Conservation (phyloP, 352 stramenopile genomes). For the Pythium utonaiense region DNA sequence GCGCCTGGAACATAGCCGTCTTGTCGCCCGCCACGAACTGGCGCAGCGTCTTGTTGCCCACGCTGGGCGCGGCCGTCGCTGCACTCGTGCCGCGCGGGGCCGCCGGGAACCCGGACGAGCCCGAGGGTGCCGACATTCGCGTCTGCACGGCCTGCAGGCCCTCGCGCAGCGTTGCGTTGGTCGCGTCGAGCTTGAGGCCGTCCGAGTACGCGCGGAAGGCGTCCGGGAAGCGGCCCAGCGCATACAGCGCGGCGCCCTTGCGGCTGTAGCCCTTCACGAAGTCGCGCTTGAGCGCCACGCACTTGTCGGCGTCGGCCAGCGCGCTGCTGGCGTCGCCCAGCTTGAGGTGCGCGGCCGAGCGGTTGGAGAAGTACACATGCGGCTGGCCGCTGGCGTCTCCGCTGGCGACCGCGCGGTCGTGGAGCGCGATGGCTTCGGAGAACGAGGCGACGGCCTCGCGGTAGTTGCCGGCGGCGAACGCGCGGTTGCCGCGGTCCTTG, state of each 20-base stretch:
- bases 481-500: conserved; percentile 82
- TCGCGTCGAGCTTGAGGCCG: conserved; percentile 53
- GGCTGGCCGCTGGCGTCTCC: conserved; percentile 7
- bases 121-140: conserved; percentile 35
- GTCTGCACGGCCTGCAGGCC: conserved; percentile 57
- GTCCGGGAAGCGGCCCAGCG: conserved; percentile 59
- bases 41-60: conserved; percentile 33
- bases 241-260: conserved; percentile 71
- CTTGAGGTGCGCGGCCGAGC: conserved; percentile 82
- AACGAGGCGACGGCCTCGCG: conserved; percentile 67
- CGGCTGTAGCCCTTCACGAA: conserved; percentile 89
- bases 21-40: conserved; percentile 60
- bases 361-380: conserved; percentile 83
- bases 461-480: conserved; percentile 69
- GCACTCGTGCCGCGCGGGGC: conserved; percentile 12
- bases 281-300: conserved; percentile 61
- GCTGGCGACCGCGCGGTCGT: conserved; percentile 24
- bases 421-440: conserved; percentile 73
- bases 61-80: conserved; percentile 12
- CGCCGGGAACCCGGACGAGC: conserved; percentile 7
- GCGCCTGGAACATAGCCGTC: conserved; percentile 60
- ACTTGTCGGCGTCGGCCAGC: conserved; percentile 78
- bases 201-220: conserved; percentile 79
- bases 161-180: conserved; percentile 68
- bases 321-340: conserved; percentile 58